A percentile compares a stretch with the other conserved stretches of the same genome.
phyloP scores from a whole-genome alignment of 805 yeast genomes.

The Pichia exigua region DNA sequence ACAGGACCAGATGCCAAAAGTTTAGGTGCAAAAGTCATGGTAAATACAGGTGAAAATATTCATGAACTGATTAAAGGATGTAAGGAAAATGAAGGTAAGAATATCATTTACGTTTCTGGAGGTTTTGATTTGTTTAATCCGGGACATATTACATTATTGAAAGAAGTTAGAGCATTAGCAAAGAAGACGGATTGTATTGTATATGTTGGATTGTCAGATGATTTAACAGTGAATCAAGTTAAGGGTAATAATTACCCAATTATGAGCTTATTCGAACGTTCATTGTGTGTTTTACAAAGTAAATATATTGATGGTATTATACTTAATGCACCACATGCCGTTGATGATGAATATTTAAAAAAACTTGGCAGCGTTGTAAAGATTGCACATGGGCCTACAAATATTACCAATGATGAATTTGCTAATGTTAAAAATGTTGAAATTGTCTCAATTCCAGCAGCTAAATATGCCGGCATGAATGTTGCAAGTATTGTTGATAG shows the following conservation, averaged over 20 bases:
- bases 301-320: conserved; percentile 73
- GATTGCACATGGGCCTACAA: neutral
- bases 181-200: conserved; percentile 24
- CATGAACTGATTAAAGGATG: conserved; percentile 23
- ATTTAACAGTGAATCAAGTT: neutral
- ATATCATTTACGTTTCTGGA: conserved; percentile 55
- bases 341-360: conserved; percentile 34
- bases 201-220: neutral
- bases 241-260: conserved; percentile 45
- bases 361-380: neutral
- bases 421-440: neutral
- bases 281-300: conserved; percentile 84
- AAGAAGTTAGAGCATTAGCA: conserved; percentile 33
- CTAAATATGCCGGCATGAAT: conserved; percentile 37
- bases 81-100: conserved; percentile 9
- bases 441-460: neutral
- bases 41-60: conserved; percentile 27
- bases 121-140: conserved; percentile 90
- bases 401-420: neutral
- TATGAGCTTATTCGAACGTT: conserved; percentile 82
- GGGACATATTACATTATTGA: conserved; percentile 77
- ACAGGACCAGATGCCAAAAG: conserved; percentile 52
- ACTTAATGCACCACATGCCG: conserved; percentile 57
- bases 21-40: conserved; percentile 51
- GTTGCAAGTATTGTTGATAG: conserved; percentile 68